A percentile compares a stretch with the other conserved stretches of the same genome.
Evolutionary conservation across 768 basidiomycete genomes (phyloP).

Genomic region (Russula compacta): DNA sequence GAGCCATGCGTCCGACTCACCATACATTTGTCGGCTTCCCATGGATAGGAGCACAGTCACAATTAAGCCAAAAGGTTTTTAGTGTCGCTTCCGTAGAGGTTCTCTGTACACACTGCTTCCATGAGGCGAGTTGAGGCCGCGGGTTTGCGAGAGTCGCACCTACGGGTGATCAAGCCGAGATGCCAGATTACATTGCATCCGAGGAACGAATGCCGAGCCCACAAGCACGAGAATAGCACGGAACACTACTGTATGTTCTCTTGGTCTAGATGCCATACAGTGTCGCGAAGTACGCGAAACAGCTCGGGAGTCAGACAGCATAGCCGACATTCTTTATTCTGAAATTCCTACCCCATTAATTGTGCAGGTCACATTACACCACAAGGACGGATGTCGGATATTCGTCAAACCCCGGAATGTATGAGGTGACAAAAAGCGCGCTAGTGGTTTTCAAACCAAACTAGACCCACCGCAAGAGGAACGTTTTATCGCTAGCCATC

Average conservation of each 20-base stretch:
- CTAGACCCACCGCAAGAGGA: background rate
- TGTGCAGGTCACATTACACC: background rate
- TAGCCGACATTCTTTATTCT: background rate
- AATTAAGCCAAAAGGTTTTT: background rate
- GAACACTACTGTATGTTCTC: background rate
- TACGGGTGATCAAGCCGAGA: background rate
- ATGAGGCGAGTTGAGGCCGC: conserved; percentile 6
- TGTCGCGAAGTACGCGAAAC: background rate
- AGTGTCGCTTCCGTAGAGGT: background rate
- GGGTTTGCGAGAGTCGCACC: background rate
- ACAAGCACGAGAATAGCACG: background rate
- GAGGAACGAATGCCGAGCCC: background rate
- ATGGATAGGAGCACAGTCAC: background rate
- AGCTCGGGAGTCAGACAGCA: background rate
- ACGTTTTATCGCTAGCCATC: background rate
- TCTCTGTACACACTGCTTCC: background rate
- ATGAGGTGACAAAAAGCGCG: background rate
- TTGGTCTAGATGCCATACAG: background rate
- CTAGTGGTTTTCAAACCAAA: background rate
- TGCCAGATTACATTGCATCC: background rate
- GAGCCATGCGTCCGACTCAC: too few species aligned
- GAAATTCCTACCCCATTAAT: background rate
- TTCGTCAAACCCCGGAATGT: background rate
- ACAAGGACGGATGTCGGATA: background rate
- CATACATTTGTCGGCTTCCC: background rate